Base-by-base conservation (phyloP, 139 green algal genomes). In the Chlamydomonas sp. region DNA sequence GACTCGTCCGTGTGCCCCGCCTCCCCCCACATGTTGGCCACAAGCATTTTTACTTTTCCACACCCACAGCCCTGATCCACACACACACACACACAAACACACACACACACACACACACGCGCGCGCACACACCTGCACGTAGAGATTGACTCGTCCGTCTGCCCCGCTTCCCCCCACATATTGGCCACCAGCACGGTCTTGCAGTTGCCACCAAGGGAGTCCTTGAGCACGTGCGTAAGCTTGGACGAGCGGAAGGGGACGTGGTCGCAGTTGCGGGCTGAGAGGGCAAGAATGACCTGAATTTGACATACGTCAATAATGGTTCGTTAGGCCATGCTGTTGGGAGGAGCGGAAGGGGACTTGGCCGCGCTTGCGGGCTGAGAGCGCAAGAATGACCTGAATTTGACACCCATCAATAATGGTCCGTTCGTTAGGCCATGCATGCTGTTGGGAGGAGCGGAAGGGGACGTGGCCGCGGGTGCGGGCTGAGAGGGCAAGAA, bases 81-180 rank as follows among this genome's bases (percentile, higher is more conserved):
- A n/a, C n/a, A n/a, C n/a, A n/a, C n/a, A n/a, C n/a, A n/a, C n/a
- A n/a, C n/a, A n/a, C n/a, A n/a, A n/a, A n/a, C n/a, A n/a, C n/a
- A n/a, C n/a, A n/a, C n/a, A n/a, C n/a, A n/a, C n/a, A n/a, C n/a
- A n/a, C n/a, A n/a, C n/a, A n/a, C n/a, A n/a, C n/a, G n/a, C n/a
- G n/a, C n/a, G n/a, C n/a, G n/a, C n/a, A n/a, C 86, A 81, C 92
- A 91, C 57, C 82, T 81, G 75, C 83, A 90, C 4, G 88, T 92
- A 48, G 81, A 87, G 28, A 94, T 62, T 16, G 83, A 90, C 70
- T 94, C 88, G 48, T 84, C 79, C 33, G 84, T 73, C 64, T 77
- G 72, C 16, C 5, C 60, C 0, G 75, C 36, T 30, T 91, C 86
- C 0, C 76, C 71, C 84, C 84, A 90, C 48, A 89, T 67, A 38